Base-by-base conservation (phyloP, 225 moss, liverwort and hornwort genomes). In the Marchantia paleacea region DNA sequence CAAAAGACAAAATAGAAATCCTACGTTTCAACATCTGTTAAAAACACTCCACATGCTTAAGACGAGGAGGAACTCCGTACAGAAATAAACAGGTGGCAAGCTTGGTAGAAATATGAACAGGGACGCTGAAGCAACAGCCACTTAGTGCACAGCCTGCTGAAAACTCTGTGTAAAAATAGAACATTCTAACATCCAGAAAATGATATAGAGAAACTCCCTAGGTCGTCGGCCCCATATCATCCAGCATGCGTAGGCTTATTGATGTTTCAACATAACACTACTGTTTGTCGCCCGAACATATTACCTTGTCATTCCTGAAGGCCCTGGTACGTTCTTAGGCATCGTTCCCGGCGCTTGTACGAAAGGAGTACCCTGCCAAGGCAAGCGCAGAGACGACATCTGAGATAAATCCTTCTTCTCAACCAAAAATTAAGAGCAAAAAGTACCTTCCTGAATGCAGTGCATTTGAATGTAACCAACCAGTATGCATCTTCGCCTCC, bases 321-420 rank as follows among this genome's bases (percentile, higher is more conserved):
- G 62, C 47, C 81, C 83, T 84, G 81, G 84, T 6, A 52, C 57
- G 51, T 55, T 80, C 29, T 73, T 65, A 24, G 79, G 72, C 52
- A 19, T 75, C 29, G 73, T 26, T 25, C 60, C 74, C 25, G 72
- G 49, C 10, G 72, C 49, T 63, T 73, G 80, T 8, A 63, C 63
- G 61, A 62, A 80, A 25, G 62, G 8, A 16, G 50, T 52, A 18
- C 80, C 80, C 80, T 80, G 80, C 20, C 24, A 69, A 26, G 13
- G 52, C 55, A 72, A 62, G 50, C 39, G 52, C 52, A 20, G 15
- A 52, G 55, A 11, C 9, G n/a, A 12, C 39, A 39, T 24, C 28
- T 54, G 62, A 48, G 72, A 72, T 6, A 3, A 69, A 24, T 0
- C 25, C 24, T 54, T 52, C 54, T 16, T 28, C 7, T 30, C 47